Evolutionary conservation across 345 rosid genomes (phyloP), one percentile per base, ranked within the genome.

Genomic region (Citrus glauca): DNA sequence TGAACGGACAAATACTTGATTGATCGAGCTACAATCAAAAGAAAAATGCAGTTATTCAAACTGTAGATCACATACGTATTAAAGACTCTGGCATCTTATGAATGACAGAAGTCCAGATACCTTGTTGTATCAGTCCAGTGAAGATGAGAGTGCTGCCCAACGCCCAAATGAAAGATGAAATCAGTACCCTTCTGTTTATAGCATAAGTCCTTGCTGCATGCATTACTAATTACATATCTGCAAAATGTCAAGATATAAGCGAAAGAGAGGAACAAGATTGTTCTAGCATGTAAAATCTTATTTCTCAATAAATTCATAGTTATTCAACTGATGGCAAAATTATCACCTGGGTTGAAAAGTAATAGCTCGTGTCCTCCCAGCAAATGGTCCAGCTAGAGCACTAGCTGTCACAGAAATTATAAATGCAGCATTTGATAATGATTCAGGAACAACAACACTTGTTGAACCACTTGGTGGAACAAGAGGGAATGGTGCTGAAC

Each of bases 161-260:
- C 69, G 57, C 86, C 93, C 88, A 95, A 84, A 77, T 90, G 87
- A 77, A 86, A 86, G 77, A 85, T 83, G 77, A 76, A 32, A 83
- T 88, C 88, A 55, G 97, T 93, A 80, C 98, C 96, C 81, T 92
- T 93, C 90, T 95, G 98, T 88, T 88, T 93, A 82, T 85, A 95
- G 72, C 87, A 91, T 50, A 95, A 78, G 80, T 90, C 90, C 75
- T 83, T 91, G 89, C 95, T 87, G 84, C 98, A 91, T 63, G 97
- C 94, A 83, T 95, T 95, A 74, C 94, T 85, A 74, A 95, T 92
- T 57, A 95, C 88, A 82, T 87, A 95, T 87, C 98, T 95, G 91
- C 85, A 79, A 50, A 74, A 79, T 25, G 20, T 60, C 30, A 72
- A 13, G 42, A 59, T 27, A 63, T 69, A 40, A 75, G 69, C 62